Evolutionary conservation across 31 red algal genomes (phyloP).

Genomic region (Endocladia muricata): DNA sequence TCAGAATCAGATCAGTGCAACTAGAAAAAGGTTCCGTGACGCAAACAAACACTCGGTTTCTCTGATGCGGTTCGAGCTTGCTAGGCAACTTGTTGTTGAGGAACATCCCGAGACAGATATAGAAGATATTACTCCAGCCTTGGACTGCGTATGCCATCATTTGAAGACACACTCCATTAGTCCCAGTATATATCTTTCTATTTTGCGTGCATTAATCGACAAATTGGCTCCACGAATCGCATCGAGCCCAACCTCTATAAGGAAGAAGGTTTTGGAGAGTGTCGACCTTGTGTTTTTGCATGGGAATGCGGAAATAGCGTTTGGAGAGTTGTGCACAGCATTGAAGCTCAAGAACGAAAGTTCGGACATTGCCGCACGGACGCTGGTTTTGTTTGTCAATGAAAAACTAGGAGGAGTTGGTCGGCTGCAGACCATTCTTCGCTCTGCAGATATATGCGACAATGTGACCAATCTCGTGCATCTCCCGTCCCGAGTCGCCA

Average conservation of each 20-base stretch:
- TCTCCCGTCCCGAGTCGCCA: not conserved
- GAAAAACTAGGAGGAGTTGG: not conserved
- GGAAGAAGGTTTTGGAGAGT: not conserved
- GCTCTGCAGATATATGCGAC: not conserved
- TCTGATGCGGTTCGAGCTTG: too few relatives aligned
- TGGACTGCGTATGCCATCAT: too few relatives aligned
- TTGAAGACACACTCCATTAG: too few relatives aligned
- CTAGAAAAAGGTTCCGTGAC: too few relatives aligned
- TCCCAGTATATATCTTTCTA: not conserved
- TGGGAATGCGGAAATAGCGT: not conserved
- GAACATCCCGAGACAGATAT: too few relatives aligned
- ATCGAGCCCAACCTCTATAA: not conserved
- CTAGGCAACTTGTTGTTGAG: too few relatives aligned
- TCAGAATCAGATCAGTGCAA: too few relatives aligned
- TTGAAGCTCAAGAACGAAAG: not conserved
- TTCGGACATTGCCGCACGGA: not conserved
- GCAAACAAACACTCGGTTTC: too few relatives aligned
- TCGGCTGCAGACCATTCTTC: not conserved
- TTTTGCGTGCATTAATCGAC: not conserved
- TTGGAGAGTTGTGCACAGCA: not conserved
- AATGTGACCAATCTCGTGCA: not conserved
- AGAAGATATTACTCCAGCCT: too few relatives aligned
- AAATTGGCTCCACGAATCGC: not conserved
- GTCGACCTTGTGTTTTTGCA: not conserved
- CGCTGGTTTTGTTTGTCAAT: not conserved